phyloP scores from a whole-genome alignment of 1,284 basidiomycete species.

The Xerocomus amazonicus region DNA sequence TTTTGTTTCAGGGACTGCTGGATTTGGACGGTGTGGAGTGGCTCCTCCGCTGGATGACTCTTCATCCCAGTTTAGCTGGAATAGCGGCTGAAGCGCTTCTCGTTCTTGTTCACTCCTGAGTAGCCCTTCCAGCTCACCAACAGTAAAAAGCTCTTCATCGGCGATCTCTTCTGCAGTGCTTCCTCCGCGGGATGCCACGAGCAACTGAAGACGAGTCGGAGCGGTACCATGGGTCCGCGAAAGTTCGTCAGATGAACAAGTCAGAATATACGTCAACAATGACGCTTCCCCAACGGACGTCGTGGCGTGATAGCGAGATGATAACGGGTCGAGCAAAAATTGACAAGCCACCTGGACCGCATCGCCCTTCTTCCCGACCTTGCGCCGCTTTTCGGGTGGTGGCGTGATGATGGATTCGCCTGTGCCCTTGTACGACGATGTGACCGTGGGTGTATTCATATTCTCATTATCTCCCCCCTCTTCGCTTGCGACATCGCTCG shows the following conservation, averaged over 20 bases:
- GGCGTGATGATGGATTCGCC: constrained; percentile 1
- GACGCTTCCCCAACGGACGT: constrained; percentile 18
- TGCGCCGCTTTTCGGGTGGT: constrained; percentile 39
- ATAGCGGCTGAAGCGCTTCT: constrained; percentile 31
- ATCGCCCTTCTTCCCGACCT: constrained; percentile 32
- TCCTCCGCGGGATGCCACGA: constrained; percentile 52
- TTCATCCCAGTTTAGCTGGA: constrained; percentile 35
- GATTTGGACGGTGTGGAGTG: background rate
- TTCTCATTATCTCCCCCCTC: constrained; percentile 29
- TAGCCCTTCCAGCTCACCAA: constrained; percentile 42
- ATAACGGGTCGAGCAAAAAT: constrained; percentile 55
- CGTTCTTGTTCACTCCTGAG: constrained; percentile 37
- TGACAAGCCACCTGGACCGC: constrained; percentile 45
- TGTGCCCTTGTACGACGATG: constrained; percentile 4
- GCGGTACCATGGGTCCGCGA: constrained; percentile 14
- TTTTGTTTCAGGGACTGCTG: constrained; percentile 18
- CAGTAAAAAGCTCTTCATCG: constrained; percentile 45
- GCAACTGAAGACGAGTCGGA: constrained; percentile 62
- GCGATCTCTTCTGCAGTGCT: constrained; percentile 30
- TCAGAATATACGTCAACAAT: constrained; percentile 47
- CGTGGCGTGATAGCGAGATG: constrained; percentile 8
- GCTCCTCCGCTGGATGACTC: constrained; percentile 6
- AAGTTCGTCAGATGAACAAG: constrained; percentile 38
- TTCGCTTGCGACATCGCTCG: constrained; percentile 29
- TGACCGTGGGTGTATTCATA: background rate